Base-by-base conservation (phyloP, 2,329 filamentous ascomycete species). In the Pyrenochaeta sp. region DNA sequence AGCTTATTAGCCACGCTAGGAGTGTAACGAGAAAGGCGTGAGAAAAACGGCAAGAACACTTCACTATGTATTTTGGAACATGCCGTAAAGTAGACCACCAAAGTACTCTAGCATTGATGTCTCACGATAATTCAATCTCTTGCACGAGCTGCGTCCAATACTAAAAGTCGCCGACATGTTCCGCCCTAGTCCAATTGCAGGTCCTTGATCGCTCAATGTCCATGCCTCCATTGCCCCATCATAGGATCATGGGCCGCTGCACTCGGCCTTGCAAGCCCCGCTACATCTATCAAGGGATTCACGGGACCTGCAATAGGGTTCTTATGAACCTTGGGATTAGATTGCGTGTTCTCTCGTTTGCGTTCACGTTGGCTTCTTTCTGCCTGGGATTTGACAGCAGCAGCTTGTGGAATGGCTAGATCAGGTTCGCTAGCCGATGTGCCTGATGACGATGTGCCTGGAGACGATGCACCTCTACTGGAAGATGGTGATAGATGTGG, bases 1-100 rank as follows among this genome's bases (percentile, higher is more conserved):
- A 61, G 65, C 42, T 40, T 68, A 33, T 4, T 60, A 7, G 15
- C 31, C 12, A 40, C 41, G 4, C 10, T 63, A 11, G 36, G 2
- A 5, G 14, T 41, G 21, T 50, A n/a, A 32, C n/a, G 36, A 3
- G 17, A 3, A 17, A 27, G 4, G 9, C 23, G 4, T 27, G 9
- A 27, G 23, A 27, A 9, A 27, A 9, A 27, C 23, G 23, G 4
- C 23, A 27, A 27, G 4, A 27, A 9, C 4, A 27, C 4, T 27
- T 27, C 23, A 9, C 4, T 27, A 9, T 27, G 23, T 5, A 27
- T 9, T 9, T 27, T 27, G 4, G n/a, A n/a, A 27, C 9, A 27
- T 4, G 4, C 9, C 23, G 9, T 27, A 27, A 5, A 27, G 23
- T 9, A 9, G 23, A 27, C 9, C 4, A 27, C 9, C 4, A 9